A percentile compares a stretch with the other conserved stretches of the same genome.
These are phyloP conservation scores for Ascoidea asiatica DNA, from an alignment of 805 yeast genomes.

Conservation along the genomic window DNA sequence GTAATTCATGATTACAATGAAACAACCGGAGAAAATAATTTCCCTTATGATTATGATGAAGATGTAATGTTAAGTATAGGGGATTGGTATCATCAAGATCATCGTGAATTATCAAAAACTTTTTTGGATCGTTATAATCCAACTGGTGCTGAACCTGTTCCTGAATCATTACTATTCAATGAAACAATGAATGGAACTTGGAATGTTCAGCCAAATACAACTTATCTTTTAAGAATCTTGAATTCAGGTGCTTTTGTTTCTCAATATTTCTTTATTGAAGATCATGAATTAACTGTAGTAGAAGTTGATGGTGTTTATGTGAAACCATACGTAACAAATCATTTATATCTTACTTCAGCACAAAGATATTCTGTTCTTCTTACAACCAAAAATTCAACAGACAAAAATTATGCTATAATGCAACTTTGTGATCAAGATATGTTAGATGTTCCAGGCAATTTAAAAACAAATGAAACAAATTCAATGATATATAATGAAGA, in stretches of 20 bases:
- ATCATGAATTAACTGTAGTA: slow-evolving; percentile 37
- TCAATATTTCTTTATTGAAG: slow-evolving; percentile 39
- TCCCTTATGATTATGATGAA: slow-evolving; percentile 28
- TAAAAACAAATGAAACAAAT: slow-evolving; percentile 29
- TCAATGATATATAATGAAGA: slow-evolving; percentile 28
- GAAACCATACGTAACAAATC: slow-evolving; percentile 31
- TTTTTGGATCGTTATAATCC: slow-evolving; percentile 27
- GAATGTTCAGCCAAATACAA: slow-evolving; percentile 29
- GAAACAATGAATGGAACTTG: slow-evolving; percentile 28
- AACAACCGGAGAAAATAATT: slow-evolving; percentile 23
- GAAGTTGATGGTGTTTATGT: slow-evolving; percentile 49
- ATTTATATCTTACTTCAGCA: slow-evolving; percentile 52
- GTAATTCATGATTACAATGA: slow-evolving; percentile 24
- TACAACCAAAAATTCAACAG: slow-evolving; percentile 32
- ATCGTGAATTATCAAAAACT: slow-evolving; percentile 21
- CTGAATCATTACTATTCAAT: slow-evolving; percentile 31
- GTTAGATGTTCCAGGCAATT: slow-evolving; percentile 37
- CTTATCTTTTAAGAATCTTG: slow-evolving; percentile 34
- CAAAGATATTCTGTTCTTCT: slow-evolving; percentile 62
- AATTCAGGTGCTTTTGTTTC: slow-evolving; percentile 48
- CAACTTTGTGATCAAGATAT: slow-evolving; percentile 35
- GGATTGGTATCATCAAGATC: slow-evolving; percentile 35
- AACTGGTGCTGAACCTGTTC: slow-evolving; percentile 36
- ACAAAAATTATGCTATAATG: slow-evolving; percentile 31
- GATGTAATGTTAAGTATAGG: slow-evolving; percentile 27